These are phyloP conservation scores for Cocos nucifera DNA, from an alignment of 176 grass and related monocot species.

Conservation along the genomic window DNA sequence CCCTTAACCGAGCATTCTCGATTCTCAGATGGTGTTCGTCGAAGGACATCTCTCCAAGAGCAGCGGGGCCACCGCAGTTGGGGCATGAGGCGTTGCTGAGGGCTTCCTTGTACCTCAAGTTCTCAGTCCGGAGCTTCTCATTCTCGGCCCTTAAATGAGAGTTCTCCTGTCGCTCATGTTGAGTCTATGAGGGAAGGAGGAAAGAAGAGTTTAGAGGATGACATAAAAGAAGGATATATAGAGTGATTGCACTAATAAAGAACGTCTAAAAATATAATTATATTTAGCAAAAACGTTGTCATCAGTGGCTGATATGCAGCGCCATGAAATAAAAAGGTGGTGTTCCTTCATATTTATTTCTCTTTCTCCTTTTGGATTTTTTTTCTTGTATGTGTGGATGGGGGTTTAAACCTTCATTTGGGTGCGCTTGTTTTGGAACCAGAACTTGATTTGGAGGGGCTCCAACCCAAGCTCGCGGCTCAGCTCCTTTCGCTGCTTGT, in stretches of 20 bases:
- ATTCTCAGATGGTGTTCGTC: slow-evolving; percentile 79
- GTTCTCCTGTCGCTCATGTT: slow-evolving; percentile 79
- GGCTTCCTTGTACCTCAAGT: slow-evolving; percentile 68
- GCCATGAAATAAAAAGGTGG: too few relatives aligned
- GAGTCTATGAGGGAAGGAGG: slow-evolving; percentile 35
- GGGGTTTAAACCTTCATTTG: slow-evolving; percentile 68
- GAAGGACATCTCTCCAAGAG: slow-evolving; percentile 79
- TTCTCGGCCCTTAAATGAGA: slow-evolving; percentile 54
- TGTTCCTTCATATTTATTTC: too few relatives aligned
- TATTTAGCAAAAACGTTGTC: too few relatives aligned
- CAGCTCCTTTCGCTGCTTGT: slow-evolving; percentile 90
- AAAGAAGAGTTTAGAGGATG: not conserved
- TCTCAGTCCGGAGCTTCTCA: slow-evolving; percentile 69
- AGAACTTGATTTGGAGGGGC: slow-evolving; percentile 82
- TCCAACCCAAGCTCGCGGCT: slow-evolving; percentile 65
- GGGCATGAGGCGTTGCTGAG: slow-evolving; percentile 66
- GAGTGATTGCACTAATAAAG: too few relatives aligned
- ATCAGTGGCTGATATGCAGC: too few relatives aligned
- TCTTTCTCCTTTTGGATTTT: too few relatives aligned
- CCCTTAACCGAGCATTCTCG: slow-evolving; percentile 71
- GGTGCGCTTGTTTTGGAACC: slow-evolving; percentile 98
- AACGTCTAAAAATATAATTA: too few relatives aligned
- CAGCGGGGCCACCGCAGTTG: slow-evolving; percentile 67
- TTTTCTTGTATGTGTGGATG: not conserved
- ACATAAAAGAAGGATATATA: too few relatives aligned